These are phyloP conservation scores for Fusarium sp. DNA, from an alignment of 2,329 filamentous ascomycete genomes.

Conservation along the genomic window DNA sequence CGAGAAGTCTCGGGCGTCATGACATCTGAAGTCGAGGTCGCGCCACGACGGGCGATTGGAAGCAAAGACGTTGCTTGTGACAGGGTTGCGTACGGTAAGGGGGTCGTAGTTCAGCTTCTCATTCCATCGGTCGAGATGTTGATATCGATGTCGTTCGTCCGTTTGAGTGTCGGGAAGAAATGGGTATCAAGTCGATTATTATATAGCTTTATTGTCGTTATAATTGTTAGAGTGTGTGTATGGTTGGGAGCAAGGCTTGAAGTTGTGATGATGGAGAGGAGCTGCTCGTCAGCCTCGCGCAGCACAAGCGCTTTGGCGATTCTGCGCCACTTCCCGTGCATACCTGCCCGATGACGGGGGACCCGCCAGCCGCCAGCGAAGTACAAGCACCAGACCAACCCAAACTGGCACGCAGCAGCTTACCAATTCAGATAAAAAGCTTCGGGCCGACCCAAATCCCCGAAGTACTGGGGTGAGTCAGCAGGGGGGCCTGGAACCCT, in stretches of 20 bases:
- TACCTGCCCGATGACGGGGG: background rate
- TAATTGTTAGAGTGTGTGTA: background rate
- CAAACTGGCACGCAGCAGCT: slow-evolving; percentile 16
- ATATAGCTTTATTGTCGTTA: background rate
- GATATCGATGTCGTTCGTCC: background rate
- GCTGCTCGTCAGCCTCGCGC: slow-evolving; percentile 34
- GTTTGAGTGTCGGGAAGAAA: background rate
- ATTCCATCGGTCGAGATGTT: background rate
- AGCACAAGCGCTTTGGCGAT: slow-evolving; percentile 10
- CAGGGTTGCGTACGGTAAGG: background rate
- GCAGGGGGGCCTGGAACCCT: slow-evolving; percentile 24
- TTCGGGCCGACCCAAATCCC: background rate
- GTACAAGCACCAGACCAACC: background rate
- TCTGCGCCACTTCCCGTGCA: slow-evolving; percentile 22
- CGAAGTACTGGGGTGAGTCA: slow-evolving; percentile 11
- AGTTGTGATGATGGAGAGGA: slow-evolving; percentile 10
- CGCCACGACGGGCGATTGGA: slow-evolving; percentile 18
- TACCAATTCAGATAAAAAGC: background rate
- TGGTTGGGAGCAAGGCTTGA: background rate
- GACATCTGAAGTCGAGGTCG: slow-evolving; percentile 35
- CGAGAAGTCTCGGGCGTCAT: slow-evolving; percentile 41
- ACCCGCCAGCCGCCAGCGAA: background rate
- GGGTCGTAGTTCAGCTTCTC: background rate
- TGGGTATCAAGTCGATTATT: background rate
- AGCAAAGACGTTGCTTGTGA: background rate